These are phyloP conservation scores for Austroboletus festivus DNA, from an alignment of 768 basidiomycete genomes.

Conservation along the genomic window DNA sequence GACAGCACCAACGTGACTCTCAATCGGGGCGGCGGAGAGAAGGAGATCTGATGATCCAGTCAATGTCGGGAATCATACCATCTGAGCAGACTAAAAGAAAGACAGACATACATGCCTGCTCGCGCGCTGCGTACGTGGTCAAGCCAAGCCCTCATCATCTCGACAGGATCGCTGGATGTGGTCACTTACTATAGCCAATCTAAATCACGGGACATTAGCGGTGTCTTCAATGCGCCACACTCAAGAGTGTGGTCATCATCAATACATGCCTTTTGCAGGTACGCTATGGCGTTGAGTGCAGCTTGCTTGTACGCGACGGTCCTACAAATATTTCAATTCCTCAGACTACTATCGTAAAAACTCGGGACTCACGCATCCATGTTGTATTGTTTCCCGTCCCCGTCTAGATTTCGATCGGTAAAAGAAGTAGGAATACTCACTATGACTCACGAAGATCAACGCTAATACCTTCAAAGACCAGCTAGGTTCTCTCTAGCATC, in stretches of 20 bases:
- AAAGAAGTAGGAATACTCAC: neutral
- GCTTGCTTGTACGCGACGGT: constrained; percentile 81
- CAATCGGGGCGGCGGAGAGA: constrained; percentile 66
- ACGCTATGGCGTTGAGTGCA: constrained; percentile 70
- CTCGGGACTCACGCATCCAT: constrained; percentile 61
- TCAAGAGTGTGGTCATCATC: no score
- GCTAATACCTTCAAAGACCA: constrained; percentile 74
- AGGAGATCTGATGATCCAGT: constrained; percentile 59
- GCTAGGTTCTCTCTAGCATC: constrained; percentile 29
- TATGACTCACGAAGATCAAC: constrained; percentile 58
- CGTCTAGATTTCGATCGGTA: constrained; percentile 39
- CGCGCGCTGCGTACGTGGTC: constrained; percentile 48
- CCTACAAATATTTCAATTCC: constrained; percentile 28
- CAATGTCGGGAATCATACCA: no score
- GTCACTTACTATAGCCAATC: constrained; percentile 66
- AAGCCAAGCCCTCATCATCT: neutral
- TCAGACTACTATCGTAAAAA: neutral
- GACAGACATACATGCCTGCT: constrained; percentile 60
- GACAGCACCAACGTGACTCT: constrained; percentile 66
- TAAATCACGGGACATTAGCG: constrained; percentile 23
- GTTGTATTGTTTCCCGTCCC: constrained; percentile 70
- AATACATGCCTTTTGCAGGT: constrained; percentile 56
- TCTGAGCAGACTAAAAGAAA: no score
- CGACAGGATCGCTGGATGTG: neutral
- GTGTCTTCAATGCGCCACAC: neutral